These are phyloP conservation scores for Colletotrichum liaoningense DNA, from an alignment of 2,329 filamentous ascomycete species.

Conservation along the genomic window DNA sequence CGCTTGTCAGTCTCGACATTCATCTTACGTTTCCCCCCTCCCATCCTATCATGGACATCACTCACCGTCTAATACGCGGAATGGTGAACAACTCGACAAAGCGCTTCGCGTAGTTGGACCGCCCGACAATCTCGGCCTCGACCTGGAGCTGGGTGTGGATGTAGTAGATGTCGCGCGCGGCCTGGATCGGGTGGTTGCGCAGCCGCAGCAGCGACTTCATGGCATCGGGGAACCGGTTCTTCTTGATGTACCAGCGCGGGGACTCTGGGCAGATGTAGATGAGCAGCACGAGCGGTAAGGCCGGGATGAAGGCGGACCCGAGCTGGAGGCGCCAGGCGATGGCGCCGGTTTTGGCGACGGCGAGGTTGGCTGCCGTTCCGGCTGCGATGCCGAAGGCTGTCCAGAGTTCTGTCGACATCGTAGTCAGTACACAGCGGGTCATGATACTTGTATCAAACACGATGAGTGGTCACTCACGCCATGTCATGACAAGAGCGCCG, in stretches of 20 bases:
- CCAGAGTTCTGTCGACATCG: slow-evolving; percentile 78
- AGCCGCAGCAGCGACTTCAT: slow-evolving; percentile 67
- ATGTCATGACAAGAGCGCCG: slow-evolving; percentile 65
- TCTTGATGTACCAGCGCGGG: slow-evolving; percentile 75
- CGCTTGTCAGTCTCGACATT: background rate
- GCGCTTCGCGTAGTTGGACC: slow-evolving; percentile 57
- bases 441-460: no score
- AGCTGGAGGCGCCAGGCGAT: slow-evolving; percentile 70
- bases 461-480: background rate
- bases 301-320: slow-evolving; percentile 71
- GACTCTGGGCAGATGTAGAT: slow-evolving; percentile 75
- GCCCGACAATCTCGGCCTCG: slow-evolving; percentile 43
- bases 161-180: slow-evolving; percentile 72
- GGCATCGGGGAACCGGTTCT: slow-evolving; percentile 64
- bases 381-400: slow-evolving; percentile 64
- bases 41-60: background rate
- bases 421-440: background rate
- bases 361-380: slow-evolving; percentile 70
- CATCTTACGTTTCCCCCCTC: background rate
- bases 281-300: slow-evolving; percentile 62
- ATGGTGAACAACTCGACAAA: slow-evolving; percentile 69
- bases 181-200: slow-evolving; percentile 69
- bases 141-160: slow-evolving; percentile 56
- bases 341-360: slow-evolving; percentile 58
- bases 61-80: slow-evolving; percentile 59